phyloP scores from a whole-genome alignment of 2,329 filamentous ascomycete genomes.

The Trichophyton equinum region DNA sequence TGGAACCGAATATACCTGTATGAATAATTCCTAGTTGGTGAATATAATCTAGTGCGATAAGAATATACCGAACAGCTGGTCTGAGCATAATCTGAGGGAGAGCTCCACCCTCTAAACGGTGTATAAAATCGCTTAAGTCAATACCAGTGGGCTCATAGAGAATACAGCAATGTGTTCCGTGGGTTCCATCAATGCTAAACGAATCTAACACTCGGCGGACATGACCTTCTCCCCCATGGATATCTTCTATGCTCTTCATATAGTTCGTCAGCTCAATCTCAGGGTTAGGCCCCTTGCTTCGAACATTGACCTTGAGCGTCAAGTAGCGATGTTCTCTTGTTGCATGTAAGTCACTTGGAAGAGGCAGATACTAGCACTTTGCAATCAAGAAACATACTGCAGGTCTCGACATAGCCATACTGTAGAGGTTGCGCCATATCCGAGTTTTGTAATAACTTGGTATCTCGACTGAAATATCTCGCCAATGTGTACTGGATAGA shows the following conservation, averaged over 20 bases:
- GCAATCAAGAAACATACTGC: conserved; percentile 2
- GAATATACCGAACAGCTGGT: neutral
- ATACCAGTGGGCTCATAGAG: conserved; percentile 15
- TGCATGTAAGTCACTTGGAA: neutral
- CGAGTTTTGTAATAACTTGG: conserved; percentile 16
- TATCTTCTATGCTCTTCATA: conserved; percentile 6
- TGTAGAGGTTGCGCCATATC: conserved; percentile 17
- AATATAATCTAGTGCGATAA: conserved; percentile 5
- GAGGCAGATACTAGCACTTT: neutral
- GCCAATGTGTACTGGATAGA: conserved; percentile 11
- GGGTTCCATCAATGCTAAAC: conserved; percentile 18
- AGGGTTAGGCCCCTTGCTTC: neutral
- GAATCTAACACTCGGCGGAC: conserved; percentile 17
- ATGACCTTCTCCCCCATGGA: conserved; percentile 14
- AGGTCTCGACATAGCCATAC: conserved; percentile 16
- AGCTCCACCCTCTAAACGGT: neutral
- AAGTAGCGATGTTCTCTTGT: conserved; percentile 7
- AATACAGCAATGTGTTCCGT: conserved; percentile 15
- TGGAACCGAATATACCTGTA: neutral
- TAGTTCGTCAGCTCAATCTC: conserved; percentile 1
- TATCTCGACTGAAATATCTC: conserved; percentile 13
- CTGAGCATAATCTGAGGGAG: neutral
- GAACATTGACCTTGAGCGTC: conserved; percentile 4
- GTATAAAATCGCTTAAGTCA: conserved; percentile 6
- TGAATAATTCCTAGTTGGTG: conserved; percentile 4